Evolutionary conservation across 805 yeast species (phyloP), one percentile per base, ranked within the genome.

Genomic region (Saccharomycopsis selenospora): DNA sequence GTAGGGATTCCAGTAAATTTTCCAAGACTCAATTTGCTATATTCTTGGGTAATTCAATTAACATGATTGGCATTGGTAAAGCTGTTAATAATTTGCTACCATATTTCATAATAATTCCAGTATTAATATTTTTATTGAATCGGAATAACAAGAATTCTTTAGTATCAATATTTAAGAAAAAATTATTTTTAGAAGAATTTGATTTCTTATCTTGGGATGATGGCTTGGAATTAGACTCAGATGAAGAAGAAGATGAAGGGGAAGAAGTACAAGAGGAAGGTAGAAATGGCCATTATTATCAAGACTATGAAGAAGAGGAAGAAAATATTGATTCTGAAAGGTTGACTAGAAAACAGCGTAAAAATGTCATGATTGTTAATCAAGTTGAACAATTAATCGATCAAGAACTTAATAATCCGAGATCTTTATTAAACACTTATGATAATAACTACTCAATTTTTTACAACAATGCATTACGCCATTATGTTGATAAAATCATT

Each of bases 1-100:
- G 23, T 27, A 33, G 22, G 3, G 17, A 27, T 2, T 33, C 42
- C 8, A 29, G 20, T 8, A 43, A 47, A 17, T 45, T 40, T 24
- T 14, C 41, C 8, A 46, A 63, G 22, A 70, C 79, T 1, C 66
- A 70, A 10, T 87, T 87, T 63, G 88, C 85, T 59, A 72, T 75
- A 43, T 85, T 89, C 68, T 71, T 83, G 52, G 95, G 93, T 5
- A 70, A 76, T 56, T 82, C 87, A 4, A 82, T 87, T 59, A 82
- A 85, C 57, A 66, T 86, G 54, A 81, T 90, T 8, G 81, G 87
- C 2, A 67, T 86, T 26, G 90, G 91, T 54, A 77, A 79, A 48
- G 71, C 79, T 55, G 71, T 86, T 63, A 85, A 85, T 62, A 79
- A 79, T 55, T 70, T 85, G 70, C 65, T 85, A n/a, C 95, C 95